A percentile compares a stretch with the other conserved stretches of the same genome.
These are phyloP conservation scores for Oryza coarctata DNA, from an alignment of 176 grass and related monocot genomes.

Conservation along the genomic window DNA sequence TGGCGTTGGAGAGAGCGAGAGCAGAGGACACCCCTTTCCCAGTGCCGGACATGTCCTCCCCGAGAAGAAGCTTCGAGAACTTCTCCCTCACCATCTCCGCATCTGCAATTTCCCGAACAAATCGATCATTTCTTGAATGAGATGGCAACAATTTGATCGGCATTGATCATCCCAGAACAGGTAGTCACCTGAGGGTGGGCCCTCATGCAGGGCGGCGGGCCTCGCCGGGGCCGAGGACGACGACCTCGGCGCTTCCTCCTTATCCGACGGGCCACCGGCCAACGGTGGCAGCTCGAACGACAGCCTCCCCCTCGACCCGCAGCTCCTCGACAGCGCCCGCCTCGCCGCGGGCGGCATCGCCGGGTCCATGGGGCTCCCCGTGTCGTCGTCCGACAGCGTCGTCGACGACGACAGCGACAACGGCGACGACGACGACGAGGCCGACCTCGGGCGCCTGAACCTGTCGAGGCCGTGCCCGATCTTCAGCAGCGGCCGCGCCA, in stretches of 20 bases:
- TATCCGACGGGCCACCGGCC: conserved; percentile 40
- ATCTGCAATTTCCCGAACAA: conserved; percentile 32
- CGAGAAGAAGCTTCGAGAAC: conserved; percentile 76
- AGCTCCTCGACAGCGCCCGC: conserved; percentile 42
- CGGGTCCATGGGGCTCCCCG: conserved; percentile 29
- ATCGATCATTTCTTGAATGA: neutral
- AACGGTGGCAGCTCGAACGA: conserved; percentile 32
- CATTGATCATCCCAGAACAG: neutral
- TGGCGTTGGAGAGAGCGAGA: conserved; percentile 79
- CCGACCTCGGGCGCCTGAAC: conserved; percentile 50
- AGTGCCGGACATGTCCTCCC: conserved; percentile 88
- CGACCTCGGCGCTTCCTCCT: neutral
- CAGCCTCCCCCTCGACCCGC: conserved; percentile 40
- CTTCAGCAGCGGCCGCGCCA: conserved; percentile 53
- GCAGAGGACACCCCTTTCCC: conserved; percentile 84
- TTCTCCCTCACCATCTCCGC: conserved; percentile 68
- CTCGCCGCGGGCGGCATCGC: conserved; percentile 19
- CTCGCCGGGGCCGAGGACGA: neutral
- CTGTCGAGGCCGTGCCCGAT: conserved; percentile 55
- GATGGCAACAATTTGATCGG: neutral
- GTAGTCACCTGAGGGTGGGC: conserved; percentile 46
- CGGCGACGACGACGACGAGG: conserved; percentile 19
- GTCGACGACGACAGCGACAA: conserved; percentile 8
- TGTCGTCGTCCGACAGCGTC: conserved; percentile 5
- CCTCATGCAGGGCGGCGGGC: conserved; percentile 1